Base-by-base conservation (phyloP, 139 green algal species). In the Trebouxia sp. region DNA sequence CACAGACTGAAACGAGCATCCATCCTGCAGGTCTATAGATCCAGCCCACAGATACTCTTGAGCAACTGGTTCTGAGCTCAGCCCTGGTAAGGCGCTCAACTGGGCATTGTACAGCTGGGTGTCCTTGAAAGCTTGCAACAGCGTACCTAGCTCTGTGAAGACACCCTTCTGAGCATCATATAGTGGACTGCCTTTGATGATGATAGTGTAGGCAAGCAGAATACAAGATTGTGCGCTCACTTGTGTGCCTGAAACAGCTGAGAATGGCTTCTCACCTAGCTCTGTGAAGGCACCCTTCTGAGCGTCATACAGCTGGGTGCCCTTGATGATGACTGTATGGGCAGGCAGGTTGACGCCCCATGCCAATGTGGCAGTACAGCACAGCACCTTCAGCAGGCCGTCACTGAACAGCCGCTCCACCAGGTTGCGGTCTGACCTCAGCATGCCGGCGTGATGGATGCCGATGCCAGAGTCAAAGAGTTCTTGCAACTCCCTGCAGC, bases 301-400 rank as follows among this genome's bases (percentile, higher is more conserved):
- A 6, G 95, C 84, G 65, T 99, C 94, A 83, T 99, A 99, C 72
- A 99, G 86, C 89, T 98, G 94, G n/a, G 97, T 99, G 75, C 97
- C 96, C 89, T 98, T 98, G 88, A 99, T 98, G 83, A 98, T 93
- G 82, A 99, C 95, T 0, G 94, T 98, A 89, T 98, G 95, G 4
- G 95, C 94, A 0, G 95, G 95, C 65, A 99, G 89, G 91, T 99
- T 99, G 75, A 99, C 96, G 11, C 97, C 97, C 97, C 97, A 99
- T 1, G 97, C 97, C 66, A 99, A 87, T 0, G 97, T 99, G 43
- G 97, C 95, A 12, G 96, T 99, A 80, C 94, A 98, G 81, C 89
- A 91, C 67, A 99, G 88, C 66, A 99, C 94, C 86, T 98, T 98
- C 43, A 98, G 88, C 10, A 94, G 41, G 6, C 95, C 96, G 3